A percentile compares a stretch with the other conserved stretches of the same genome.
These are phyloP conservation scores for Scortechinia acanthostroma DNA, from an alignment of 2,329 filamentous ascomycete species.

Conservation along the genomic window DNA sequence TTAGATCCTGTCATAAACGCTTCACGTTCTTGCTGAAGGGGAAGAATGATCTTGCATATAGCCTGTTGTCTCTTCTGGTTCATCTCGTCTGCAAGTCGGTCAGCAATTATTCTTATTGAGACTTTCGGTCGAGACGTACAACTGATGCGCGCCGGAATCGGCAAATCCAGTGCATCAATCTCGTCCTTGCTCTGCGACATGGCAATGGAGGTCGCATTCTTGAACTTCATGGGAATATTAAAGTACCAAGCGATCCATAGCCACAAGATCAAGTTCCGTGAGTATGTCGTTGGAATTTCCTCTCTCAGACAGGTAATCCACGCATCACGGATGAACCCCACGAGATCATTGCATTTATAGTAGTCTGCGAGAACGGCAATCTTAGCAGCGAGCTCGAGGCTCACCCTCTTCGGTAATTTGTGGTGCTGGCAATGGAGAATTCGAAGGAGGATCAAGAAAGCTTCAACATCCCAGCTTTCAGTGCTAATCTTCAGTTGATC, in stretches of 20 bases:
- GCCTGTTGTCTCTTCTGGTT: neutral
- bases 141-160: neutral
- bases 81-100: no score
- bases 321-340: conserved; percentile 7
- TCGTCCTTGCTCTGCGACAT: neutral
- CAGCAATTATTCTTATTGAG: no score
- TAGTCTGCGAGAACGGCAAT: conserved; percentile 13
- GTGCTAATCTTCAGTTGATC: conserved; percentile 4
- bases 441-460: neutral
- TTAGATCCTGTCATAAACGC: no score
- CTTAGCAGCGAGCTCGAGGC: conserved; percentile 13
- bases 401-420: neutral
- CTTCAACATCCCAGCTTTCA: neutral
- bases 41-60: neutral
- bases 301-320: neutral
- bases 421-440: neutral
- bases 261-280: neutral
- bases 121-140: no score
- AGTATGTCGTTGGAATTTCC: neutral
- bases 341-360: conserved; percentile 10
- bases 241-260: neutral
- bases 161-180: neutral
- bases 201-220: neutral
- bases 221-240: neutral
- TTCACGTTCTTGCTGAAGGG: neutral